phyloP scores from a whole-genome alignment of 1,284 basidiomycete genomes.

The Nidula niveotomentosa region DNA sequence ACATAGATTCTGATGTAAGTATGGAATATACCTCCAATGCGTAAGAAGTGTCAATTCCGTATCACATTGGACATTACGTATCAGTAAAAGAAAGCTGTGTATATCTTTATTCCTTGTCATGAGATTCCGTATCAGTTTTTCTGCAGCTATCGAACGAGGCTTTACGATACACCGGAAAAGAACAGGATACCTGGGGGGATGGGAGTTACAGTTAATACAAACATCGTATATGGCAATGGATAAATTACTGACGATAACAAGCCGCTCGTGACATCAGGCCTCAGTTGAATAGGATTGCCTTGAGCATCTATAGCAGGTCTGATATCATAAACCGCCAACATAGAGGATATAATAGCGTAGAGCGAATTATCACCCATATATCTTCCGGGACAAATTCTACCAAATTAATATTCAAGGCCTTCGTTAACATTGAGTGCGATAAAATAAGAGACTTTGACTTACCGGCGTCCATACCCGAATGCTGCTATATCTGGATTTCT shows the following conservation, averaged over 20 bases:
- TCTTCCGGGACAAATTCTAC: slow-evolving; percentile 41
- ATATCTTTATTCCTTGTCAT: not conserved
- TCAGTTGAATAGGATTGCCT: slow-evolving; percentile 24
- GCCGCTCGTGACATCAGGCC: slow-evolving; percentile 26
- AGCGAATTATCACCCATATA: slow-evolving; percentile 38
- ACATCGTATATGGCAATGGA: not conserved
- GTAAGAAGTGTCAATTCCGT: too few species aligned
- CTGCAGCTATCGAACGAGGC: not conserved
- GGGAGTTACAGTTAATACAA: not conserved
- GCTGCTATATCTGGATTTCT: slow-evolving; percentile 22
- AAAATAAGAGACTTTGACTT: slow-evolving; percentile 3
- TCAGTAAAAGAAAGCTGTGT: too few species aligned
- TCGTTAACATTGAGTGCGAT: not conserved
- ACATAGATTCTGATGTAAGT: too few species aligned
- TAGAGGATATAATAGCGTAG: slow-evolving; percentile 36
- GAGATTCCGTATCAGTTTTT: not conserved
- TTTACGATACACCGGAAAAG: not conserved
- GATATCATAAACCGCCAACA: slow-evolving; percentile 37
- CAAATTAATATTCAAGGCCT: not conserved
- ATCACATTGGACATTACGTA: too few species aligned
- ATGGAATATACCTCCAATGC: too few species aligned
- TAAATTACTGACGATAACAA: slow-evolving; percentile 26
- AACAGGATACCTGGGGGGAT: not conserved
- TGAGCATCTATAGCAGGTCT: slow-evolving; percentile 26
- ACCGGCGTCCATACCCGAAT: slow-evolving; percentile 37